These are phyloP conservation scores for Beta macrorhiza DNA, from an alignment of 179 eudicot genomes.

Conservation along the genomic window DNA sequence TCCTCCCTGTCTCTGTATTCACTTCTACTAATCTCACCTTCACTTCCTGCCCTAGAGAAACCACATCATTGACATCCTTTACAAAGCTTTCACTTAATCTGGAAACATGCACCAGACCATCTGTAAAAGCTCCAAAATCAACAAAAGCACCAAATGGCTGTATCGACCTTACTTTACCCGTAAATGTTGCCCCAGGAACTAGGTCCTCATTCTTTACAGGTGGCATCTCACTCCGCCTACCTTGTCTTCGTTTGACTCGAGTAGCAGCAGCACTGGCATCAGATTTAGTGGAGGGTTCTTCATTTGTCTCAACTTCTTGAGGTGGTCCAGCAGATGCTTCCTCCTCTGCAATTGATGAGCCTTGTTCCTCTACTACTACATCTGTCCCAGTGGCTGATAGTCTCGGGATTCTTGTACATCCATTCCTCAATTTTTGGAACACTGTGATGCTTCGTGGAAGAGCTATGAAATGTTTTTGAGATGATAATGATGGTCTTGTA, in stretches of 20 bases:
- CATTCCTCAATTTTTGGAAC: slow-evolving; percentile 49
- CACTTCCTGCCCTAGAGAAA: slow-evolving; percentile 88
- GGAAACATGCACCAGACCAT: slow-evolving; percentile 95
- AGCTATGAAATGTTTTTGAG: slow-evolving; percentile 44
- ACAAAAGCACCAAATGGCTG: slow-evolving; percentile 96
- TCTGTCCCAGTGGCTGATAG: slow-evolving; percentile 64
- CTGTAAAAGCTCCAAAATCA: slow-evolving; percentile 95
- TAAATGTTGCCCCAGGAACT: slow-evolving; percentile 75
- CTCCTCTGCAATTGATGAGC: slow-evolving; percentile 37
- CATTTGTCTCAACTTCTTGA: slow-evolving; percentile 36
- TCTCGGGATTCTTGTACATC: slow-evolving; percentile 34
- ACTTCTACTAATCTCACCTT: slow-evolving; percentile 78
- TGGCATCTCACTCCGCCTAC: slow-evolving; percentile 89
- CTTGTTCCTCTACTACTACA: slow-evolving; percentile 66
- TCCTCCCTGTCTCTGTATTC: slow-evolving; percentile 67
- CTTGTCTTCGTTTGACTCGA: slow-evolving; percentile 52
- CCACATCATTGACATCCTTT: slow-evolving; percentile 74
- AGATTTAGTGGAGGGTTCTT: slow-evolving; percentile 42
- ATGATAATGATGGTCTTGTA: slow-evolving; percentile 35
- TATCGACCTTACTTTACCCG: slow-evolving; percentile 83
- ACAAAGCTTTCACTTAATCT: slow-evolving; percentile 69
- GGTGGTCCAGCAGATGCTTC: slow-evolving; percentile 39
- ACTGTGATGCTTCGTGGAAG: slow-evolving; percentile 50
- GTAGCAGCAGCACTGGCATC: slow-evolving; percentile 38
- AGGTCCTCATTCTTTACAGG: slow-evolving; percentile 84